These are phyloP conservation scores for Macrolepiota dolichaula DNA, from an alignment of 768 basidiomycete species.

Conservation along the genomic window DNA sequence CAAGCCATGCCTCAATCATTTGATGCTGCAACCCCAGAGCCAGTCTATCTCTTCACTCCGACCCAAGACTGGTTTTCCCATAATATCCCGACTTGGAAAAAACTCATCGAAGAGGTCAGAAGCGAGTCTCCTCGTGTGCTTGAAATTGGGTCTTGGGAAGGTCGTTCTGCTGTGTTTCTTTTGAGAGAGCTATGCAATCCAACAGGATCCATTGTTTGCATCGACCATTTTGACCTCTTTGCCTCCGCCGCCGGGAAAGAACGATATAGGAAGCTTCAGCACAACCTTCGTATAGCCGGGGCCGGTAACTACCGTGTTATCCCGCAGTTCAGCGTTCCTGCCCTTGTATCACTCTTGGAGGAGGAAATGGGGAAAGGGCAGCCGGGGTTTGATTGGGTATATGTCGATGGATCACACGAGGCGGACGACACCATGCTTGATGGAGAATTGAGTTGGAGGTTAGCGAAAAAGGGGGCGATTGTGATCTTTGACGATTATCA, in stretches of 20 bases:
- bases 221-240: conserved; percentile 60
- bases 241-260: conserved; percentile 43
- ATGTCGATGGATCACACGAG: conserved; percentile 57
- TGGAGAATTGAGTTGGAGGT: conserved; percentile 54
- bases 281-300: conserved; percentile 46
- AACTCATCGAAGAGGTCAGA: conserved; percentile 33
- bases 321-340: conserved; percentile 51
- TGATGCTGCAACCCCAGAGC: not conserved
- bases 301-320: conserved; percentile 39
- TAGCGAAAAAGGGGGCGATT: conserved; percentile 46
- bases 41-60: conserved; percentile 38
- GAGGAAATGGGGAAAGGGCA: conserved; percentile 35
- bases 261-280: conserved; percentile 37
- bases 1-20: not conserved
- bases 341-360: conserved; percentile 39
- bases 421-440: conserved; percentile 62
- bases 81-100: conserved; percentile 41
- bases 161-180: conserved; percentile 57
- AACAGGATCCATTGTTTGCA: conserved; percentile 46
- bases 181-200: conserved; percentile 41
- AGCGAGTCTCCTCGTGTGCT: conserved; percentile 38
- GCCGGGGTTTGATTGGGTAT: conserved; percentile 56
- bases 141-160: conserved; percentile 63
- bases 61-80: conserved; percentile 58
- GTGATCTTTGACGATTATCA: conserved; percentile 59